These are phyloP conservation scores for Penicillium sp. DNA, from an alignment of 2,329 filamentous ascomycete genomes.

Conservation along the genomic window DNA sequence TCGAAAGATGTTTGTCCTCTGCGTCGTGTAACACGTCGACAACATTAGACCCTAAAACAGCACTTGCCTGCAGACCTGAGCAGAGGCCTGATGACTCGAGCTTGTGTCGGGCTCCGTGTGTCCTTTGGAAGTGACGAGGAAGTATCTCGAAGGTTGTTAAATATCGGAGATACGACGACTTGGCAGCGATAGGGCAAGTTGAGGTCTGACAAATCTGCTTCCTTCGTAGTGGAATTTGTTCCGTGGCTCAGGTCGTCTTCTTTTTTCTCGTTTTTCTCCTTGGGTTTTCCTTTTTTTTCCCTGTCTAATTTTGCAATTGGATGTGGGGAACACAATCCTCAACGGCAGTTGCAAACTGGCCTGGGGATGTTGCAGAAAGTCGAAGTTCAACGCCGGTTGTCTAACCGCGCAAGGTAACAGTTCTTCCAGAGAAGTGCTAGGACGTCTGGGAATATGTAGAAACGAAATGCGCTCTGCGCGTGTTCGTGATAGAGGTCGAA, in stretches of 20 bases:
- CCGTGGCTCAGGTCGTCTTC: constrained; percentile 4
- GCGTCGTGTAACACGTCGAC: constrained; percentile 35
- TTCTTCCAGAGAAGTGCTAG: constrained; percentile 25
- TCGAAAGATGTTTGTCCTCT: constrained; percentile 36
- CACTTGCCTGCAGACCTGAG: constrained; percentile 25
- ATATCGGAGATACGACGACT: not conserved
- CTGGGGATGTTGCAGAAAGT: constrained; percentile 24
- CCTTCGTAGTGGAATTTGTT: not conserved
- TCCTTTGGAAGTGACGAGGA: not conserved
- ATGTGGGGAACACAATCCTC: constrained; percentile 25
- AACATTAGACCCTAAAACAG: constrained; percentile 31
- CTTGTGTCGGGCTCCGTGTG: not conserved
- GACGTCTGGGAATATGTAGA: not conserved
- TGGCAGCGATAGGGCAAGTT: not conserved
- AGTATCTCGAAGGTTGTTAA: not conserved
- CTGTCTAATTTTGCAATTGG: constrained; percentile 15
- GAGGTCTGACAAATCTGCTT: constrained; percentile 1
- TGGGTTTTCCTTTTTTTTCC: constrained; percentile 1
- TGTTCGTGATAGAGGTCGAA: not conserved
- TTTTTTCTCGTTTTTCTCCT: constrained; percentile 1
- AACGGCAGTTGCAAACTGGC: constrained; percentile 30
- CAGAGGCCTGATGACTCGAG: constrained; percentile 24
- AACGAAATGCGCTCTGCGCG: constrained; percentile 4
- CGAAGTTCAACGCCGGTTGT: constrained; percentile 11
- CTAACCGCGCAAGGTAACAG: constrained; percentile 14